phyloP scores from a whole-genome alignment of 805 yeast species.

The Lachancea cidri region DNA sequence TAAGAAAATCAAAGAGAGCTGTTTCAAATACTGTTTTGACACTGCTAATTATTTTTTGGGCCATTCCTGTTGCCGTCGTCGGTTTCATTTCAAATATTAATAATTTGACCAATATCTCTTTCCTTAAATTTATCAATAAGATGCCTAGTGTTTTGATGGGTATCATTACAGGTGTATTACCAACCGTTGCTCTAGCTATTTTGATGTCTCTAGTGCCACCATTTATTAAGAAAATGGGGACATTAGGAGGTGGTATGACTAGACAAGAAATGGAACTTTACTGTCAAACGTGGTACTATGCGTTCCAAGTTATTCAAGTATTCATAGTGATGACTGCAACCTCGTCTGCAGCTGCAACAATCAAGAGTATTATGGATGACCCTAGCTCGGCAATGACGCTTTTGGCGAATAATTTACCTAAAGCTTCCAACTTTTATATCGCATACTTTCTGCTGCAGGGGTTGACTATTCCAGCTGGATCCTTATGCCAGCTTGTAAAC shows the following conservation, averaged over 20 bases:
- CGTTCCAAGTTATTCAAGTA: conserved; percentile 85
- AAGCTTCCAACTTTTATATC: conserved; percentile 86
- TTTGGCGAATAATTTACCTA: conserved; percentile 74
- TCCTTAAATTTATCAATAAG: conserved; percentile 68
- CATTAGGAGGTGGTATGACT: conserved; percentile 65
- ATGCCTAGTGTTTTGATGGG: conserved; percentile 72
- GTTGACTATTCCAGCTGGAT: conserved; percentile 68
- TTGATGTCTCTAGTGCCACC: conserved; percentile 87
- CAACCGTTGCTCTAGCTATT: conserved; percentile 72
- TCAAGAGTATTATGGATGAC: conserved; percentile 56
- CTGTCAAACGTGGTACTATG: conserved; percentile 86
- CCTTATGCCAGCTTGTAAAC: conserved; percentile 68
- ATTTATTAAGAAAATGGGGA: conserved; percentile 72
- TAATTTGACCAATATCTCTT: conserved; percentile 65
- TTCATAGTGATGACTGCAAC: conserved; percentile 80
- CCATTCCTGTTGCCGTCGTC: conserved; percentile 95
- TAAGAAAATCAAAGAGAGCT: conserved; percentile 51
- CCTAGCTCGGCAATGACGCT: conserved; percentile 71
- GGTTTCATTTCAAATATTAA: conserved; percentile 89
- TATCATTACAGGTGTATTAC: conserved; percentile 80
- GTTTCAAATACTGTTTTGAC: conserved; percentile 62
- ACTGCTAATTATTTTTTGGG: conserved; percentile 79
- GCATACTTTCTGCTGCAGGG: conserved; percentile 80
- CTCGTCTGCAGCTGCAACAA: conserved; percentile 75
- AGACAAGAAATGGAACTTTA: conserved; percentile 67